phyloP scores from a whole-genome alignment of 1,139 yeast genomes.

The Yamadazyma pseudoaaseri region DNA sequence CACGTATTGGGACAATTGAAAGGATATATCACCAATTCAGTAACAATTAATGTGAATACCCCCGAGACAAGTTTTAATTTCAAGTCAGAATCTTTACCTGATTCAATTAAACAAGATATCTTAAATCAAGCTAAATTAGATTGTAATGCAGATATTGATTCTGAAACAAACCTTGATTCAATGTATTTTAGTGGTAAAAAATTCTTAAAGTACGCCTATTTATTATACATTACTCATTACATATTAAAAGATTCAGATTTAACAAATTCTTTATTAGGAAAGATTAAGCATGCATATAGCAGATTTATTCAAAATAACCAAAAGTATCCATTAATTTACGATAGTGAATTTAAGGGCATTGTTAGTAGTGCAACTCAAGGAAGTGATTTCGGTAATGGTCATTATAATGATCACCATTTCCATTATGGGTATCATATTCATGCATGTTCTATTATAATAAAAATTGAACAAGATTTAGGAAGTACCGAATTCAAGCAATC shows the following conservation, averaged over 20 bases:
- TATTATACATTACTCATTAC: conserved; percentile 54
- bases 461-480: conserved; percentile 52
- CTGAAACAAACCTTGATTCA: conserved; percentile 43
- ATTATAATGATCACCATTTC: conserved; percentile 73
- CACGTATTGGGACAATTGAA: conserved; percentile 61
- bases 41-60: conserved; percentile 43
- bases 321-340: conserved; percentile 58
- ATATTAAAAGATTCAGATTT: conserved; percentile 44
- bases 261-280: conserved; percentile 39
- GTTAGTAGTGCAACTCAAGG: conserved; percentile 56
- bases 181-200: conserved; percentile 63
- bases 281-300: conserved; percentile 50
- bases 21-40: conserved; percentile 48
- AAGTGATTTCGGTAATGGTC: conserved; percentile 58
- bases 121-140: conserved; percentile 23
- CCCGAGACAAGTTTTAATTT: conserved; percentile 8
- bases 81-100: conserved; percentile 11
- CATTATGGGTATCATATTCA: conserved; percentile 71
- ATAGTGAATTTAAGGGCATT: conserved; percentile 61
- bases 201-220: conserved; percentile 63
- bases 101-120: conserved; percentile 32
- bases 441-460: conserved; percentile 66
- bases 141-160: conserved; percentile 52
- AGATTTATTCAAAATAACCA: conserved; percentile 52
- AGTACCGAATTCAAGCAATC: conserved; percentile 55